Percentiles rank a stretch among this genome's conserved stretches.
phyloP scores from a whole-genome alignment of 2,329 filamentous ascomycete genomes.

The Aureobasidium leucospermi region DNA sequence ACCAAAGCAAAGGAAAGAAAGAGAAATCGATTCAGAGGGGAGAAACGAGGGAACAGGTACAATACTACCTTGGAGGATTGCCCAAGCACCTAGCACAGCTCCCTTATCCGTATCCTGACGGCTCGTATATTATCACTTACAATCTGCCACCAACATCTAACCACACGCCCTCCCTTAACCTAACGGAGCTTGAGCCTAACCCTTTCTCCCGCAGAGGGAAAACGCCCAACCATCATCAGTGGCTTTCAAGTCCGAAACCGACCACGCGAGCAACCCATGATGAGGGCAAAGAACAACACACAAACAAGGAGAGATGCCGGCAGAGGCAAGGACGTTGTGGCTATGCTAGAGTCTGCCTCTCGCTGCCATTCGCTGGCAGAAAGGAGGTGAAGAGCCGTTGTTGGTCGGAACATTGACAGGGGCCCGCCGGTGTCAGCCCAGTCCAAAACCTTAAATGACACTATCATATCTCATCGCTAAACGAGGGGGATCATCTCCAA shows the following conservation, averaged over 20 bases:
- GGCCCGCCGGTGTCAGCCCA: background rate
- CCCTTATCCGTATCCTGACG: background rate
- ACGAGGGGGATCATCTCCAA: background rate
- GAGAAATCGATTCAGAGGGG: background rate
- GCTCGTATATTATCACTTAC: background rate
- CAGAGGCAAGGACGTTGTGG: background rate
- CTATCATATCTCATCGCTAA: too few species aligned
- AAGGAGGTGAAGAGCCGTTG: background rate
- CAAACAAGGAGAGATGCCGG: background rate
- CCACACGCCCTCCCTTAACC: background rate
- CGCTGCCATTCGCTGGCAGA: background rate
- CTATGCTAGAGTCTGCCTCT: background rate
- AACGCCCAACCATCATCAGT: background rate
- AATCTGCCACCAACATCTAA: background rate
- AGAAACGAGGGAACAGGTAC: background rate
- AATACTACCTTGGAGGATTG: background rate
- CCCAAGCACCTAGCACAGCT: too few species aligned
- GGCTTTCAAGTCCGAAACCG: background rate
- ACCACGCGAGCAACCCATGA: too few species aligned
- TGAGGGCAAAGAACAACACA: background rate
- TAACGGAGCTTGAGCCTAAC: background rate
- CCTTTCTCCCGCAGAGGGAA: background rate
- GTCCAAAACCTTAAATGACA: background rate
- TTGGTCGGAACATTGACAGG: background rate
- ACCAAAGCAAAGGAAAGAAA: background rate